Conservation (phyloP, 2,329 filamentous ascomycete species). For the Dothistroma septosporum region DNA sequence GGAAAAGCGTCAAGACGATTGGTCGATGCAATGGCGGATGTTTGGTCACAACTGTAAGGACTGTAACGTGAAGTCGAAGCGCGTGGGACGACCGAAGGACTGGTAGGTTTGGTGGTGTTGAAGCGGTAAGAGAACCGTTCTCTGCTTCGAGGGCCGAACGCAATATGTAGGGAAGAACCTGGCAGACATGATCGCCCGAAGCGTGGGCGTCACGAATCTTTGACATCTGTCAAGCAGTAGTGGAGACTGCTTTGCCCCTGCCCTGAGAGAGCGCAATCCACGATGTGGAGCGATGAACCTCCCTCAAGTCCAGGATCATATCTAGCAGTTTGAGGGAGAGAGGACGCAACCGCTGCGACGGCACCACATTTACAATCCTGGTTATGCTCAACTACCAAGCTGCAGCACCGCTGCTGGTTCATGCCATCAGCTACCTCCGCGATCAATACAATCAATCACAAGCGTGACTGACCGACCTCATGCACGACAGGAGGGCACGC, state of each 20-base stretch:
- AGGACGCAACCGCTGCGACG: not conserved
- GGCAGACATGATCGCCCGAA: not conserved
- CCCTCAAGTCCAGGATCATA: not conserved
- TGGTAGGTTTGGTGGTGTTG: conserved; percentile 1
- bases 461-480: not conserved
- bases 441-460: not conserved
- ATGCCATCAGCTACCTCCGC: conserved; percentile 6
- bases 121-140: not conserved
- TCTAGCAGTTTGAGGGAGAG: not conserved
- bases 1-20: not conserved
- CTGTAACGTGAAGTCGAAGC: conserved; percentile 2
- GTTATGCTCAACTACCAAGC: not conserved
- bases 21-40: not conserved
- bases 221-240: conserved; percentile 12
- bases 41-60: conserved; percentile 5
- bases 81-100: not conserved
- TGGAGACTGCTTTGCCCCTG: conserved; percentile 1
- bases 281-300: conserved; percentile 2
- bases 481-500: not conserved
- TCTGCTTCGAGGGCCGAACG: not conserved
- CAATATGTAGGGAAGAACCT: conserved; percentile 5
- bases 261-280: conserved; percentile 2
- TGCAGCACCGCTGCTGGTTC: not conserved
- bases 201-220: conserved; percentile 8
- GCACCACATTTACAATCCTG: not conserved